These are phyloP conservation scores for Wickerhamomyces silvicola DNA, from an alignment of 805 yeast species.

Conservation along the genomic window DNA sequence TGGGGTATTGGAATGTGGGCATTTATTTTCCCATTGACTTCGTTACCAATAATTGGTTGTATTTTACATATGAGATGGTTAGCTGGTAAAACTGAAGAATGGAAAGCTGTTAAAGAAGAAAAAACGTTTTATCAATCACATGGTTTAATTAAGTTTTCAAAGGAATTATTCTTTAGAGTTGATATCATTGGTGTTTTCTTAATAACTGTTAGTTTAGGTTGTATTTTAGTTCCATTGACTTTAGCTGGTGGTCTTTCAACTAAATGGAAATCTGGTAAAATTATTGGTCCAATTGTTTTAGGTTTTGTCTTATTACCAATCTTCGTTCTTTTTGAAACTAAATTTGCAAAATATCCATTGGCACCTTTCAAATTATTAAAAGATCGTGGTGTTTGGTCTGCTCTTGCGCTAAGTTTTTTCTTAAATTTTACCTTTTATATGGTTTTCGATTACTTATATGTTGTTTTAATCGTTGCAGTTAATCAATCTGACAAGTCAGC, in stretches of 20 bases:
- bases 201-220: slow-evolving; percentile 50
- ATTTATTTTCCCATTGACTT: slow-evolving; percentile 59
- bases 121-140: slow-evolving; percentile 32
- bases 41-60: slow-evolving; percentile 53
- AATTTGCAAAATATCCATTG: slow-evolving; percentile 53
- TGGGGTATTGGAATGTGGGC: slow-evolving; percentile 85
- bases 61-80: slow-evolving; percentile 48
- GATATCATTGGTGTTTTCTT: slow-evolving; percentile 60
- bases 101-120: slow-evolving; percentile 35
- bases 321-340: slow-evolving; percentile 54
- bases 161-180: slow-evolving; percentile 50
- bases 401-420: slow-evolving; percentile 51
- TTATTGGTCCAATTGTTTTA: slow-evolving; percentile 64
- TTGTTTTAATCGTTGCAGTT: slow-evolving; percentile 60
- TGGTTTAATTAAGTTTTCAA: slow-evolving; percentile 27
- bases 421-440: slow-evolving; percentile 58
- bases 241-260: slow-evolving; percentile 57
- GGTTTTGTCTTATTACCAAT: slow-evolving; percentile 57
- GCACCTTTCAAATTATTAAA: slow-evolving; percentile 51
- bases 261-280: slow-evolving; percentile 53
- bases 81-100: slow-evolving; percentile 49
- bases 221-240: slow-evolving; percentile 67
- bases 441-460: slow-evolving; percentile 65
- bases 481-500: slow-evolving; percentile 55
- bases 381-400: slow-evolving; percentile 71